Conservation (phyloP, 345 rosid genomes). For the Gossypium australe region DNA sequence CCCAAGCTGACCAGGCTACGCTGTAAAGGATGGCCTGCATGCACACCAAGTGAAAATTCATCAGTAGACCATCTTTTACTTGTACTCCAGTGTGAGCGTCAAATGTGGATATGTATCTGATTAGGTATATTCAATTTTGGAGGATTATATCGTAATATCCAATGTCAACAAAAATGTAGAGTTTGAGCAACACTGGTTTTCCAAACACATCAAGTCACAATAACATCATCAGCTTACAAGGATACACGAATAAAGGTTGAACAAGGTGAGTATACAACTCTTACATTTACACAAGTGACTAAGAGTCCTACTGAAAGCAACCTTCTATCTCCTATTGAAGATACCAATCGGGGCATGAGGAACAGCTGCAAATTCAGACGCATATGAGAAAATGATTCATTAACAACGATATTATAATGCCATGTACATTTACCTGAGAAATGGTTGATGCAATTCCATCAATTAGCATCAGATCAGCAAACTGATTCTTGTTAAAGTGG, state of each 20-base stretch:
- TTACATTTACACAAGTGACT: conserved; percentile 37
- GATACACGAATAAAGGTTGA: not conserved
- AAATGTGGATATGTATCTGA: no score
- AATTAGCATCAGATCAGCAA: conserved; percentile 68
- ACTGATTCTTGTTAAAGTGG: conserved; percentile 68
- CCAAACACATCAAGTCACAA: not conserved
- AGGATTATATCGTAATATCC: no score
- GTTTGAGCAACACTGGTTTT: not conserved
- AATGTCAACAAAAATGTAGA: no score
- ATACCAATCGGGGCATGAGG: conserved; percentile 58
- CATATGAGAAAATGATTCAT: not conserved
- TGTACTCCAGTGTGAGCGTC: no score
- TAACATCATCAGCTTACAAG: not conserved
- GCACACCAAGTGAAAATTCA: not conserved
- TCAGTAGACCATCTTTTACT: not conserved
- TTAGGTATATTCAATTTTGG: no score
- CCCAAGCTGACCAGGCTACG: conserved; percentile 81
- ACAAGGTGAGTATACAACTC: not conserved
- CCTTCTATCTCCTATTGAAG: conserved; percentile 51
- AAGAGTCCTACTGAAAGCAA: conserved; percentile 71
- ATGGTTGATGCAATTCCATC: conserved; percentile 39
- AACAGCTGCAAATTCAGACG: conserved; percentile 47
- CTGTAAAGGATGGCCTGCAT: conserved; percentile 63
- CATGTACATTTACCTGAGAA: conserved; percentile 45
- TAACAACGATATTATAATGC: no score